Conservation (phyloP, 2,329 filamentous ascomycete species). For the Fusarium sp. region DNA sequence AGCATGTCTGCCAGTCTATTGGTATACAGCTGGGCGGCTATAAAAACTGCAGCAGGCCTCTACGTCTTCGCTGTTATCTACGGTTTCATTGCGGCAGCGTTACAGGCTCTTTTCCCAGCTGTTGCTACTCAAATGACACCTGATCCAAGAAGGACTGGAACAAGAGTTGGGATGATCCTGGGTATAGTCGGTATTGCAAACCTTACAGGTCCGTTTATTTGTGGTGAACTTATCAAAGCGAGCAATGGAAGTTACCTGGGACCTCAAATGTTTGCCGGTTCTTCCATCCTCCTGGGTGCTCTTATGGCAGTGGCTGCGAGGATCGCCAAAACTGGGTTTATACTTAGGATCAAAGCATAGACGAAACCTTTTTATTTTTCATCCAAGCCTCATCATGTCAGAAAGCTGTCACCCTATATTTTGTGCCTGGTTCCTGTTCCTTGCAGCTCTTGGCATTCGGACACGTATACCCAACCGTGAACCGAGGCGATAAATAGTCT, state of each 20-base stretch:
- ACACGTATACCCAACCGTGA: background rate
- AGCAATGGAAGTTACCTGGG: conserved; percentile 31
- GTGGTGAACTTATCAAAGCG: conserved; percentile 38
- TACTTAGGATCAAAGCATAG: conserved; percentile 22
- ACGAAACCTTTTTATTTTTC: background rate
- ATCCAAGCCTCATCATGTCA: too few species aligned
- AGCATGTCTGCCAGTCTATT: conserved; percentile 38
- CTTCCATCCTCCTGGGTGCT: conserved; percentile 36
- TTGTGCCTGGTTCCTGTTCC: background rate
- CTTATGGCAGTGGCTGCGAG: conserved; percentile 33
- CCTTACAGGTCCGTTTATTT: conserved; percentile 46
- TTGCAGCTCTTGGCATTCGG: background rate
- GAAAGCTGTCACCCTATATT: background rate
- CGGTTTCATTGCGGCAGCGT: conserved; percentile 61
- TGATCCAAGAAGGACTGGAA: conserved; percentile 47
- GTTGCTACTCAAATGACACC: conserved; percentile 56
- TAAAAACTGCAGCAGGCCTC: conserved; percentile 38
- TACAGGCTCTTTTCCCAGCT: conserved; percentile 63
- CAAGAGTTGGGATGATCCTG: conserved; percentile 52
- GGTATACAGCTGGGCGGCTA: conserved; percentile 47
- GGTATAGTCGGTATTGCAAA: conserved; percentile 46
- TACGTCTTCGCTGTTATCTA: conserved; percentile 54
- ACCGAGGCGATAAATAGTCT: background rate
- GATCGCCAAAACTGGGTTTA: conserved; percentile 28
- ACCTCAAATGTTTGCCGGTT: conserved; percentile 42